Evolutionary conservation across 2,329 filamentous ascomycete species (phyloP).

Genomic region (Helotiales sp.): DNA sequence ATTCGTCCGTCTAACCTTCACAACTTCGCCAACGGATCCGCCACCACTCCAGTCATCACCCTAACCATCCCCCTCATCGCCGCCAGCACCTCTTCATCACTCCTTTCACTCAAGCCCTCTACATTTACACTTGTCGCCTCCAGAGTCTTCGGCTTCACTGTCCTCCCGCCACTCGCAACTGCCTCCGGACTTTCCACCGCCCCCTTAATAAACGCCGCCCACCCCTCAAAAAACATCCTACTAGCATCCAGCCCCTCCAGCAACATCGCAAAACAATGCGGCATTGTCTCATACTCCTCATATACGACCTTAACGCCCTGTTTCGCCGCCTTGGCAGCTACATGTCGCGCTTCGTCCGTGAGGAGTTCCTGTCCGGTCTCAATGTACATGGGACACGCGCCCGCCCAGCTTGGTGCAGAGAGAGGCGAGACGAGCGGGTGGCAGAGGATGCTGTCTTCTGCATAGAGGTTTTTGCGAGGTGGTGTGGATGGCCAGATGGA

Average conservation of each 20-base stretch:
- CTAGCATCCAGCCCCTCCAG: slow-evolving; percentile 54
- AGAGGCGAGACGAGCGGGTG: slow-evolving; percentile 74
- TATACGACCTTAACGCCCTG: slow-evolving; percentile 67
- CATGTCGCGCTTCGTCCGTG: slow-evolving; percentile 66
- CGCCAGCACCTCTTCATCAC: slow-evolving; percentile 50
- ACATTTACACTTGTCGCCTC: slow-evolving; percentile 54
- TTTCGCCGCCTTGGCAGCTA: slow-evolving; percentile 59
- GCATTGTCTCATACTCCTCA: slow-evolving; percentile 81
- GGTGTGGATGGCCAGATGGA: slow-evolving; percentile 61
- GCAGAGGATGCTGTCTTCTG: slow-evolving; percentile 56
- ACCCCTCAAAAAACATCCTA: slow-evolving; percentile 58
- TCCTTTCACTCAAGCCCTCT: slow-evolving; percentile 49
- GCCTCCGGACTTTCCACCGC: slow-evolving; percentile 40
- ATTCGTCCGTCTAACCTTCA: neutral
- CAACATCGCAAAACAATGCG: slow-evolving; percentile 72
- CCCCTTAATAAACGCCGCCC: slow-evolving; percentile 60
- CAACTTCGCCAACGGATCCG: slow-evolving; percentile 43
- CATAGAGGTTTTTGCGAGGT: slow-evolving; percentile 59
- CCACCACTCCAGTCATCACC: slow-evolving; percentile 35
- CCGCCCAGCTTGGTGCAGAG: slow-evolving; percentile 62
- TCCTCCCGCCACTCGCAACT: slow-evolving; percentile 48
- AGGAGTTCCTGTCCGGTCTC: slow-evolving; percentile 74
- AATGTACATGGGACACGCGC: slow-evolving; percentile 69
- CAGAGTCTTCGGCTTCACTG: slow-evolving; percentile 56
- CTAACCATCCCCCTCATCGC: slow-evolving; percentile 45